Conservation (phyloP, 2,329 filamentous ascomycete species). For the Alternaria triticina region DNA sequence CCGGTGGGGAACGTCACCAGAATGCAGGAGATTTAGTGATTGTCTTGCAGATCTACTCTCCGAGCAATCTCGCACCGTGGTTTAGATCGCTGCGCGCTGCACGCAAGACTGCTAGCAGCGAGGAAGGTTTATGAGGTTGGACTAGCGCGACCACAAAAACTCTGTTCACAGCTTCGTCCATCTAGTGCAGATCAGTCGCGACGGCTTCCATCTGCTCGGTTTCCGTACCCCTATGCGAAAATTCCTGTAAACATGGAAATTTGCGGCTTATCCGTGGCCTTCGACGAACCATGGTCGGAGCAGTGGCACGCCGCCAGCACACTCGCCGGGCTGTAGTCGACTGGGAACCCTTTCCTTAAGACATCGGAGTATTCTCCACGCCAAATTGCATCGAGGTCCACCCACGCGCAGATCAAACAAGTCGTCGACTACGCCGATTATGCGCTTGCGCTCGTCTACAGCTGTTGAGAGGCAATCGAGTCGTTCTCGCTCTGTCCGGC, state of each 20-base stretch:
- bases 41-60: not conserved
- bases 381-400: conserved; percentile 13
- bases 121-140: not conserved
- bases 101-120: conserved; percentile 2
- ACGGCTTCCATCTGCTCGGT: not conserved
- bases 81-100: not conserved
- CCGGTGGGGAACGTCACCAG: conserved; percentile 2
- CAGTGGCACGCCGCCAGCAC: not conserved
- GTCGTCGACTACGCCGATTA: conserved; percentile 1
- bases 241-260: not conserved
- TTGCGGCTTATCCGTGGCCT: not conserved
- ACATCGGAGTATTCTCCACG: conserved; percentile 14
- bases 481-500: conserved; percentile 5
- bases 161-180: not conserved
- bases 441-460: conserved; percentile 1
- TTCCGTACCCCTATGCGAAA: not conserved
- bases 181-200: conserved; percentile 3
- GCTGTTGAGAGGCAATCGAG: conserved; percentile 8
- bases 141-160: not conserved
- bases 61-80: conserved; percentile 4
- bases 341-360: conserved; percentile 6
- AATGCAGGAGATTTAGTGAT: not conserved
- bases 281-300: not conserved
- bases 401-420: conserved; percentile 28
- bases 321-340: conserved; percentile 2